Base-by-base conservation (phyloP, 2,329 filamentous ascomycete genomes). In the Aspergillus bombycis region DNA sequence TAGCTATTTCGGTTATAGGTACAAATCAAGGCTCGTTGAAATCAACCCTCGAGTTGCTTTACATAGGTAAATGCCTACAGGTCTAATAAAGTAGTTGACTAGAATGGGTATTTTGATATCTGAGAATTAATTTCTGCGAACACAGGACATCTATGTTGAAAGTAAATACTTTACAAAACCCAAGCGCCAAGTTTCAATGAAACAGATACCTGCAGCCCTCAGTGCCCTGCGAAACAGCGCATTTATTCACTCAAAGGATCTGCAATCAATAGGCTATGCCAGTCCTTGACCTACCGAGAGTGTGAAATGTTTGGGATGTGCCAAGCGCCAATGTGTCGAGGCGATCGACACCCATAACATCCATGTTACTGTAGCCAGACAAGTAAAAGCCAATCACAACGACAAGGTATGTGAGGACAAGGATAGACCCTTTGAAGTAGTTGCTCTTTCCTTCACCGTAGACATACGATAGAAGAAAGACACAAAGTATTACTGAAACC, bases 391-490 rank as follows among this genome's bases (percentile, higher is more conserved):
- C 95, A 52, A 92, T 87, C 32, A 97, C 83, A 56, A 99, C 93
- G 32, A 98, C 95, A 28, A 98, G 79, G 77, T 99, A 99, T 38
- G 92, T 95, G 57, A 99, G 83, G 67, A 98, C 88, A 58, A 99
- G 84, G 70, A 98, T 97, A 68, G 92, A 96, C 58, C 95, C 95
- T 82, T 99, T 99, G 88, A 99, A 99, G 80, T 99, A 99, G 79
- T 99, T 99, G 83, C 94, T 98, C 87, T 99, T 99, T 46, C 95
- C 95, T 80, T 99, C 95, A 58, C 94, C 92, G 72, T 98, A 96
- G 84, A 99, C 94, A 83, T 98, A 97, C 73, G 93, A 97, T 68
- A 99, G 88, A 62, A 99, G 82, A 82, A 99, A 97, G 21, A 99
- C 93, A 73, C 94, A 97, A 19, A 99, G 77, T 64, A 98, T 97